These are phyloP conservation scores for maize (Zea mays) DNA, from an alignment of 176 grass and related monocot species.

Conservation along the genomic window Zm-B73-REFERENCE-NAM-5.0 NC_050097.1:242070501-242071000, in stretches of 20 bases:
- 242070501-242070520: too few species aligned
- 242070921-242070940: constrained; percentile 69
- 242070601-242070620: too few species aligned
- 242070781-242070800: background rate
- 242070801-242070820: background rate
- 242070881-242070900: constrained; percentile 45
- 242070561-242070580: too few species aligned
- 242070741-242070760: background rate
- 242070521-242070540: too few species aligned
- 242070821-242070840: constrained; percentile 1
- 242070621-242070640: background rate
- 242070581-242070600: too few species aligned
- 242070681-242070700: background rate
- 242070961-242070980: constrained; percentile 55
- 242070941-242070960: constrained; percentile 69
- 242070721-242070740: background rate
- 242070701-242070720: background rate
- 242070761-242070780: background rate
- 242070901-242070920: constrained; percentile 73
- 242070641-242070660: background rate
- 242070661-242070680: background rate
- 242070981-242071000: constrained; percentile 79
- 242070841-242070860: background rate
- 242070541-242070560: too few species aligned
- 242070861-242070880: background rate